Conservation (phyloP, 441 rosid species). For the Erysimum pusillum region DNA sequence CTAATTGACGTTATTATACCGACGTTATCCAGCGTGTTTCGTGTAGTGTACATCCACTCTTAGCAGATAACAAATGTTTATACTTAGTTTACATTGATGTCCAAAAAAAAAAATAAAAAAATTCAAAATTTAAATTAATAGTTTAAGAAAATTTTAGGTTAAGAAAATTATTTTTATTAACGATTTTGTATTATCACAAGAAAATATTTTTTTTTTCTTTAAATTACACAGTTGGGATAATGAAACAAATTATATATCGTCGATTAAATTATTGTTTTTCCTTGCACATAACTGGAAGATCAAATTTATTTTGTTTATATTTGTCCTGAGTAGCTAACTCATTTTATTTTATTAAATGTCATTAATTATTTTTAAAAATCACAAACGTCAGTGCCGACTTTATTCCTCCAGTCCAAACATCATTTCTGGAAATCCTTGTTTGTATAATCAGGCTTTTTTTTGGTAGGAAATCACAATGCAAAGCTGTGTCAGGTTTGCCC, state of each 20-base stretch:
- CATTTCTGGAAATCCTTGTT: not conserved
- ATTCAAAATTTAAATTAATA: too few species aligned
- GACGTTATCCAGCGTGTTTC: too few species aligned
- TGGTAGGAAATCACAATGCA: constrained; percentile 13
- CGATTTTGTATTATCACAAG: not conserved
- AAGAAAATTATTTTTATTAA: not conserved
- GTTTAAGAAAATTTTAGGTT: too few species aligned
- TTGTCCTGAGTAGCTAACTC: not conserved
- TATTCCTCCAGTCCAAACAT: constrained; percentile 14
- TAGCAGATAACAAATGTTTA: too few species aligned
- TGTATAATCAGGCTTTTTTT: constrained; percentile 25
- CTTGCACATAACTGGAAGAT: constrained; percentile 14
- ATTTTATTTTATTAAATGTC: not conserved
- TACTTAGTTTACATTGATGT: too few species aligned
- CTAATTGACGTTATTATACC: too few species aligned
- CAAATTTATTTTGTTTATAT: not conserved
- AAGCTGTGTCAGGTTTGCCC: too few species aligned
- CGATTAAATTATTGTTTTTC: not conserved
- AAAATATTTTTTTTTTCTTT: not conserved
- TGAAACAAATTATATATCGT: not conserved
- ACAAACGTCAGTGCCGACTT: constrained; percentile 34
- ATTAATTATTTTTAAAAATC: constrained; percentile 23
- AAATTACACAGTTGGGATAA: not conserved
- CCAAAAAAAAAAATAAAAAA: too few species aligned
- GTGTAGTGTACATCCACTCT: too few species aligned